These are phyloP conservation scores for Penicillium sp. DNA, from an alignment of 2,329 filamentous ascomycete genomes.

Conservation along the genomic window DNA sequence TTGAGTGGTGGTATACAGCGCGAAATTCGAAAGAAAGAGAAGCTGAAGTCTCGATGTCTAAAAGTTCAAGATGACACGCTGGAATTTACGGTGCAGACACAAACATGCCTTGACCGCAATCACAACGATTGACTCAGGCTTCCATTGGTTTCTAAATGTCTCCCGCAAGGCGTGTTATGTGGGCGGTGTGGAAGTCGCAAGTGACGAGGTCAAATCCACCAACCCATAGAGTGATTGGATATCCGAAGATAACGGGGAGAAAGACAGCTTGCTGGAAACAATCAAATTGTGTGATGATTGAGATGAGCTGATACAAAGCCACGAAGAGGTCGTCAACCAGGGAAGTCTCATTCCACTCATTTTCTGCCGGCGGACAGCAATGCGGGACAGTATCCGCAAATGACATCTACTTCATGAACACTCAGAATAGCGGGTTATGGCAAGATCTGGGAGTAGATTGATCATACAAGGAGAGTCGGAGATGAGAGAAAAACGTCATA, in stretches of 20 bases:
- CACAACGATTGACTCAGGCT: constrained; percentile 23
- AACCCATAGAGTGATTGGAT: background rate
- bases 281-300: background rate
- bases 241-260: background rate
- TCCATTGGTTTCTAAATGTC: constrained; percentile 39
- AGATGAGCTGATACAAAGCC: constrained; percentile 1
- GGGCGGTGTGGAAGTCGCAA: constrained; percentile 3
- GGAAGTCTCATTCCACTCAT: constrained; percentile 4
- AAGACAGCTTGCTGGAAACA: background rate
- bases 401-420: background rate
- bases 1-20: background rate
- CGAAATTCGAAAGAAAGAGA: background rate
- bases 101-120: constrained; percentile 20
- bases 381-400: background rate
- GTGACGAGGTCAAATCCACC: constrained; percentile 1
- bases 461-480: background rate
- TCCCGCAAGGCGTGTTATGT: constrained; percentile 27
- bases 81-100: constrained; percentile 9
- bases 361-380: constrained; percentile 18
- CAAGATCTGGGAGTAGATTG: background rate
- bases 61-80: constrained; percentile 11
- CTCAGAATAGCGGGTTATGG: background rate
- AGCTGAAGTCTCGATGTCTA: background rate
- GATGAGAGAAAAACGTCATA: background rate
- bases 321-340: constrained; percentile 8